phyloP scores from a whole-genome alignment of 768 basidiomycete genomes.

The Lactarius tabidus region DNA sequence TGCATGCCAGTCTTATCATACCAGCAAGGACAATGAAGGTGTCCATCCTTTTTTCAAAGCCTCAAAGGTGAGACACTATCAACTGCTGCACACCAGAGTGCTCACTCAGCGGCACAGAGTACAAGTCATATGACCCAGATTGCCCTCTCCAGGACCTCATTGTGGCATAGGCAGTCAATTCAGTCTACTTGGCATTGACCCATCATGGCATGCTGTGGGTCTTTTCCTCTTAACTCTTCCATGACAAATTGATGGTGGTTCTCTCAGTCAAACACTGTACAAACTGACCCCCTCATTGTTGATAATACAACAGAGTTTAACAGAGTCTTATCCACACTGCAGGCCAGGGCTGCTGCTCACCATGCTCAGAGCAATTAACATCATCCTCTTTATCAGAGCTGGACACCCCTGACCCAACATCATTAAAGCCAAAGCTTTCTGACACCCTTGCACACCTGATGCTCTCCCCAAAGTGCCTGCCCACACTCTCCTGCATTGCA shows the following conservation, averaged over 20 bases:
- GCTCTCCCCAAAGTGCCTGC: slow-evolving; percentile 74
- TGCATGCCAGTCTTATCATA: slow-evolving; percentile 36
- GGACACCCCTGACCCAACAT: slow-evolving; percentile 38
- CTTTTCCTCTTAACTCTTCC: not conserved
- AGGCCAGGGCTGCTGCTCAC: no score
- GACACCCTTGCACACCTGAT: slow-evolving; percentile 67
- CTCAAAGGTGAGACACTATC: slow-evolving; percentile 64
- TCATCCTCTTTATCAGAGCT: slow-evolving; percentile 49
- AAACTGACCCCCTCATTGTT: slow-evolving; percentile 54
- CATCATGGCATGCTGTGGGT: slow-evolving; percentile 48
- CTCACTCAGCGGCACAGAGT: slow-evolving; percentile 80
- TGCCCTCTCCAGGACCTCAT: slow-evolving; percentile 72
- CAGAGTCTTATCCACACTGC: slow-evolving; percentile 53
- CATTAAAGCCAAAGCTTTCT: slow-evolving; percentile 57
- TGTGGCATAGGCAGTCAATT: slow-evolving; percentile 53
- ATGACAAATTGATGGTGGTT: slow-evolving; percentile 10
- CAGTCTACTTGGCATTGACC: slow-evolving; percentile 54
- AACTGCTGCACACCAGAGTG: slow-evolving; percentile 81
- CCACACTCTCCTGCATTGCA: slow-evolving; percentile 41
- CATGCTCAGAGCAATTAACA: slow-evolving; percentile 37
- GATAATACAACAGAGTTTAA: slow-evolving; percentile 65
- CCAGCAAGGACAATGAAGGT: slow-evolving; percentile 63
- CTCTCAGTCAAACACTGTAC: slow-evolving; percentile 31
- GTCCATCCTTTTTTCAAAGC: slow-evolving; percentile 62
- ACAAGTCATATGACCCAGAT: slow-evolving; percentile 77